Evolutionary conservation across 1,139 yeast species (phyloP).

Genomic region (Yamadazyma diospyri): DNA sequence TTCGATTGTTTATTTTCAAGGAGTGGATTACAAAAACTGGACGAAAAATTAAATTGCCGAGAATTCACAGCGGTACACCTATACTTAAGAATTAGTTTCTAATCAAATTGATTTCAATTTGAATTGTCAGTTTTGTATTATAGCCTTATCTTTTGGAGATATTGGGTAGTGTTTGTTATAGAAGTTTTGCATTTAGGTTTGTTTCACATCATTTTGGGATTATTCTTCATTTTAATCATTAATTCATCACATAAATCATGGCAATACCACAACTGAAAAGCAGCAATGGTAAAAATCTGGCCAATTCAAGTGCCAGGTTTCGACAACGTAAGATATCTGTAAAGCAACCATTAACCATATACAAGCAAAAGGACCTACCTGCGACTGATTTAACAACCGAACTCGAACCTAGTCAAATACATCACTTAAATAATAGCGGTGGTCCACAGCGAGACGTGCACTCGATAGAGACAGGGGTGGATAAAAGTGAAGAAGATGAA

Average conservation of each 20-base stretch:
- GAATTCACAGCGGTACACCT: slow-evolving; percentile 7
- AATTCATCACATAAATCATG: slow-evolving; percentile 14
- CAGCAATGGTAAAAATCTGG: slow-evolving; percentile 29
- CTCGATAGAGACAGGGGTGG: slow-evolving; percentile 96
- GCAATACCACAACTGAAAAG: slow-evolving; percentile 30
- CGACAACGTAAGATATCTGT: slow-evolving; percentile 90
- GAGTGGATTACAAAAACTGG: slow-evolving; percentile 6
- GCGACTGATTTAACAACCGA: slow-evolving; percentile 55
- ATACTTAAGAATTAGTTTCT: slow-evolving; percentile 4
- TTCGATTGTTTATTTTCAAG: slow-evolving; percentile 7
- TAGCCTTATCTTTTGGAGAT: too few relatives aligned
- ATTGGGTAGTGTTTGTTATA: too few relatives aligned
- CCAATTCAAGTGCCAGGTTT: slow-evolving; percentile 62
- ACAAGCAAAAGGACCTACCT: slow-evolving; percentile 76
- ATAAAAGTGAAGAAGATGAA: slow-evolving; percentile 95
- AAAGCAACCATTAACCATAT: slow-evolving; percentile 80
- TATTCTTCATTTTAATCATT: background rate
- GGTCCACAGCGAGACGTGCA: slow-evolving; percentile 81
- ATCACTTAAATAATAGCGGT: slow-evolving; percentile 32
- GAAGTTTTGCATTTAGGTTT: slow-evolving; percentile 1
- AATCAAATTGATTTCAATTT: slow-evolving; percentile 1
- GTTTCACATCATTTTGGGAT: slow-evolving; percentile 1
- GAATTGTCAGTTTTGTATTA: too few relatives aligned
- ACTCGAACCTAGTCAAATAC: slow-evolving; percentile 44
- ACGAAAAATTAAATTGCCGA: slow-evolving; percentile 5